These are phyloP conservation scores for Spergularia bocconei DNA, from an alignment of 148 eudicot genomes.

Conservation along the genomic window DNA sequence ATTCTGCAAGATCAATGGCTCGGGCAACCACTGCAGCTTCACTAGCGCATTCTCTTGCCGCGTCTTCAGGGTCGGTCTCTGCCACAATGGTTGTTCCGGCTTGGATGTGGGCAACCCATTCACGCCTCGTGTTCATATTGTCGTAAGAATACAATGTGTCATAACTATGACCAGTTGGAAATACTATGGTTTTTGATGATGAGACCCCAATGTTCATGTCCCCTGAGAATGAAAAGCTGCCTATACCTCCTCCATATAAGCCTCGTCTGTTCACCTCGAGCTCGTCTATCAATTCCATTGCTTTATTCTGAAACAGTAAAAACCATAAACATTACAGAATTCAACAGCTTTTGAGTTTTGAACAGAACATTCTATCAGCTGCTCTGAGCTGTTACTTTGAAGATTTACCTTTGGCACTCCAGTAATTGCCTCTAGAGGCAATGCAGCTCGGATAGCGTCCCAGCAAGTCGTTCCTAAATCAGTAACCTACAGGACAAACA, in stretches of 20 bases:
- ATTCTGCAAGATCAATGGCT: slow-evolving; percentile 88
- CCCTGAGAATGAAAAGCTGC: slow-evolving; percentile 85
- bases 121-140: slow-evolving; percentile 45
- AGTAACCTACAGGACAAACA: slow-evolving; percentile 48
- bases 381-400: not conserved
- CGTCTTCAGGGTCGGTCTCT: slow-evolving; percentile 68
- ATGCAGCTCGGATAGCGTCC: slow-evolving; percentile 74
- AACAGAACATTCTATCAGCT: not conserved
- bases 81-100: slow-evolving; percentile 71
- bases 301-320: slow-evolving; percentile 51
- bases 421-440: slow-evolving; percentile 80
- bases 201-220: slow-evolving; percentile 86
- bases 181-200: slow-evolving; percentile 72
- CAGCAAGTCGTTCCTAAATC: slow-evolving; percentile 66
- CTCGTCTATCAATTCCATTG: slow-evolving; percentile 79
- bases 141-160: slow-evolving; percentile 65
- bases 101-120: slow-evolving; percentile 90
- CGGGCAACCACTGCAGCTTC: slow-evolving; percentile 74
- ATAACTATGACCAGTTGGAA: slow-evolving; percentile 53
- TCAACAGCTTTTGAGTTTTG: not conserved
- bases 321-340: not conserved
- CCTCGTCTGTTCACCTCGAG: slow-evolving; percentile 77
- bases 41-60: slow-evolving; percentile 65
- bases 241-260: slow-evolving; percentile 81
- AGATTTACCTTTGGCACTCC: slow-evolving; percentile 77